Evolutionary conservation across 140 eudicot genomes (phyloP), one percentile per base, ranked within the genome.

Genomic region (Erigeron philadelphicus): DNA sequence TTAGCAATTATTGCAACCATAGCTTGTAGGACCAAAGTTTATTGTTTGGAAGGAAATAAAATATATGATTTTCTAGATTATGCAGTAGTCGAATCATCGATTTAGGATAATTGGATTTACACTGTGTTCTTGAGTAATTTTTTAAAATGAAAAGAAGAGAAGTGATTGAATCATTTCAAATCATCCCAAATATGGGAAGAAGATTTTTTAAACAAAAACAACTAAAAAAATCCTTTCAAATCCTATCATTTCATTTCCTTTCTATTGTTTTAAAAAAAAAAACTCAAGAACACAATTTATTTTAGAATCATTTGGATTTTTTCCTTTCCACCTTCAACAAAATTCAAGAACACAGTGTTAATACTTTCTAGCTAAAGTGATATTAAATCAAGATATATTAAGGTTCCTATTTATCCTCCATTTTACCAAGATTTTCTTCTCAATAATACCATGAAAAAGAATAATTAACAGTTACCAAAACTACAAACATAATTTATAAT

Each of bases 291-390:
- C 25, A 21, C 25, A 21, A 21, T 21, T 21, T 21, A 21, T 21
- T 21, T 21, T 21, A 21, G 25, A 21, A 21, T 21, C 25, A 1
- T 21, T 21, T 21, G 25, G 25, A 21, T 21, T 21, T 21, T 21
- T 21, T 21, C 25, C 1, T 21, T 21, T 21, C 25, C 25, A 21
- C 25, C 25, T 1, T 21, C 25, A 21, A 21, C 25, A 21, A 21
- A 21, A 21, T 1, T 21, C 25, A 21, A 21, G 25, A 21, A 21
- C 25, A 21, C 25, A 21, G 1, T 21, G 25, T 21, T 42, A 48
- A 62, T 62, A 62, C 50, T 13, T 38, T 62, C 12, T 19, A 48
- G 71, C n/a, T 46, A 21, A 7, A 45, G 11, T 66, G 40, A 66
- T 66, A 13, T 46, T 66, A 13, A 46, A 12, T 66, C 3, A 47